Conservation (phyloP, 2,329 filamentous ascomycete genomes). For the Zymoseptoria tritici region DNA sequence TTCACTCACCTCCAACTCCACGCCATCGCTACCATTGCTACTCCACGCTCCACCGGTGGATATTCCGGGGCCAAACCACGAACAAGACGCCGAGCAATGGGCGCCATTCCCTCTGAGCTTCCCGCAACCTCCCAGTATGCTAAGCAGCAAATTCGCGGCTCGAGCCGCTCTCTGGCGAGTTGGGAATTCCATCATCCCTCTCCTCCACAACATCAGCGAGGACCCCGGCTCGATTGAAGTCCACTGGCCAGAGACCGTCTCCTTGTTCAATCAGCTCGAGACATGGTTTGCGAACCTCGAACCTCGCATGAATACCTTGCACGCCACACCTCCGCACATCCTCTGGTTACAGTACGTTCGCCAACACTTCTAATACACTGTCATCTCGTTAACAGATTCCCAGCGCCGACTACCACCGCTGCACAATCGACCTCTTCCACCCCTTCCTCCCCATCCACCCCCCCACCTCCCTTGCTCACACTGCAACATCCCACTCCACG, state of each 20-base stretch:
- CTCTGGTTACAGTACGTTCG: conserved; percentile 7
- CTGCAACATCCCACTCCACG: neutral
- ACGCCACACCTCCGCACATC: conserved; percentile 7
- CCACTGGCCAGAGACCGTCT: conserved; percentile 3
- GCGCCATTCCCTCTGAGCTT: conserved; percentile 1
- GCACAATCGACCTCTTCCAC: conserved; percentile 6
- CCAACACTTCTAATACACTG: neutral
- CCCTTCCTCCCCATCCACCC: neutral
- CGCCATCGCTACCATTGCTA: neutral
- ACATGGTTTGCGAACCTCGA: conserved; percentile 1
- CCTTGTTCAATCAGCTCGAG: neutral
- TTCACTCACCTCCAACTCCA: conserved; percentile 1
- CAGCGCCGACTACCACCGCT: conserved; percentile 8
- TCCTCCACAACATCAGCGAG: neutral
- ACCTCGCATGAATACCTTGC: conserved; percentile 1
- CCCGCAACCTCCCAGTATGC: conserved; percentile 1
- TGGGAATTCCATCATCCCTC: neutral
- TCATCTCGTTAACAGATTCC: neutral
- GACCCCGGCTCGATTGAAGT: neutral
- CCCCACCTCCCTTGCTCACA: neutral
- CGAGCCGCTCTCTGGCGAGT: conserved; percentile 5
- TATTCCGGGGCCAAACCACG: neutral
- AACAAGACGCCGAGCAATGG: conserved; percentile 5
- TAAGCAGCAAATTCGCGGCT: conserved; percentile 3
- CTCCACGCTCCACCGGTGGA: neutral